A percentile compares a stretch with the other conserved stretches of the same genome.
These are phyloP conservation scores for Ramaria sp. DNA, from an alignment of 768 basidiomycete genomes.

Conservation along the genomic window DNA sequence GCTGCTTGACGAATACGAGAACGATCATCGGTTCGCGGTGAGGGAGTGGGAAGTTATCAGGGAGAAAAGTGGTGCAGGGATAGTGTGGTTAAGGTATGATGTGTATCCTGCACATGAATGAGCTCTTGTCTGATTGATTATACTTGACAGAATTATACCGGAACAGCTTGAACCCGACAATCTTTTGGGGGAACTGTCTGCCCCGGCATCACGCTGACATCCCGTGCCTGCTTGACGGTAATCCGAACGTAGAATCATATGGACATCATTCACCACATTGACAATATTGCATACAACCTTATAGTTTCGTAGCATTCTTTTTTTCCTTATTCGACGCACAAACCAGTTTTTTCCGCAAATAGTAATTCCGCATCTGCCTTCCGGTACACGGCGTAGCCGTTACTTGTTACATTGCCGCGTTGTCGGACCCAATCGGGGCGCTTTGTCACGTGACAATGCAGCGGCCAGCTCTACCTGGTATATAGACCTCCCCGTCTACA, in stretches of 20 bases:
- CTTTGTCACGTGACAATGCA: not conserved
- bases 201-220: not conserved
- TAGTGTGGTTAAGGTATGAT: slow-evolving; percentile 11
- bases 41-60: slow-evolving; percentile 13
- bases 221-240: not conserved
- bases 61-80: slow-evolving; percentile 14
- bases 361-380: too few species aligned
- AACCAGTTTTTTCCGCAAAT: too few species aligned
- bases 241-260: not conserved
- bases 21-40: not conserved
- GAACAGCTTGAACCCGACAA: not conserved
- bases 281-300: not conserved
- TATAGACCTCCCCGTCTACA: not conserved
- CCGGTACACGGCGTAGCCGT: too few species aligned
- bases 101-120: not conserved
- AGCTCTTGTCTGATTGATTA: not conserved
- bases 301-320: not conserved
- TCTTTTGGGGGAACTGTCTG: not conserved
- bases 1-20: slow-evolving; percentile 9
- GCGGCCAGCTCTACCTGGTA: too few species aligned
- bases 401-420: too few species aligned
- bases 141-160: not conserved
- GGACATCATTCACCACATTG: not conserved
- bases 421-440: too few species aligned
- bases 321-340: too few species aligned